Evolutionary conservation across 768 basidiomycete genomes (phyloP).

Genomic region (Suillus occidentalis): DNA sequence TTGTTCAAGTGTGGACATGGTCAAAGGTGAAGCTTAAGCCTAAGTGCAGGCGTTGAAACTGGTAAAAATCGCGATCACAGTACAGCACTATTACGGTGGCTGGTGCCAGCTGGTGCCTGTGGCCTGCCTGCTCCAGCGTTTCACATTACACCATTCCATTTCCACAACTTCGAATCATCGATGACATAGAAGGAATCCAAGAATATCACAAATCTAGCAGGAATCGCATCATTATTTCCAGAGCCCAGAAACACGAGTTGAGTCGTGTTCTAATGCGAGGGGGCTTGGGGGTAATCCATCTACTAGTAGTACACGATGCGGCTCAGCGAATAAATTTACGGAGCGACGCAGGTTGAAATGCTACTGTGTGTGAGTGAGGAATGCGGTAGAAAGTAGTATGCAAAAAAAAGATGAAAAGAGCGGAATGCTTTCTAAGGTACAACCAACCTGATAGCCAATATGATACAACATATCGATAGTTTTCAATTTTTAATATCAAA

Average conservation of each 20-base stretch:
- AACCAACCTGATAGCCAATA: constrained; percentile 11
- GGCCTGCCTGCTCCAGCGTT: not conserved
- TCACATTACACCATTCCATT: not conserved
- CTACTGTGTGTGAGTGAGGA: constrained; percentile 16
- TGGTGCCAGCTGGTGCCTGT: not conserved
- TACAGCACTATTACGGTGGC: not conserved
- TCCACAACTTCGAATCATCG: not conserved
- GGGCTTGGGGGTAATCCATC: constrained; percentile 24
- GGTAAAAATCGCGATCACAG: constrained; percentile 1
- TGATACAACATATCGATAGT: constrained; percentile 1
- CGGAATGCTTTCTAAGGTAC: constrained; percentile 13
- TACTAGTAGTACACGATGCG: constrained; percentile 31
- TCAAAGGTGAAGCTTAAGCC: constrained; percentile 12
- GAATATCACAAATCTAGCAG: constrained; percentile 4
- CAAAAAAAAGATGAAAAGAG: constrained; percentile 12
- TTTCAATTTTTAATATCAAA: constrained; percentile 17
- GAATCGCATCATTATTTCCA: constrained; percentile 35
- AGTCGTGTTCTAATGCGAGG: constrained; percentile 35
- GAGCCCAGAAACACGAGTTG: constrained; percentile 34
- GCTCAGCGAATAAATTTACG: constrained; percentile 19
- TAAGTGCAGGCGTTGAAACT: not conserved
- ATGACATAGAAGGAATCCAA: not conserved
- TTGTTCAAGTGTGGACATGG: constrained; percentile 32
- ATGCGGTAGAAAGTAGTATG: constrained; percentile 7
- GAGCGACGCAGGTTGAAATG: constrained; percentile 36